Evolutionary conservation across 768 basidiomycete genomes (phyloP).

Genomic region (Boletus insuetus): DNA sequence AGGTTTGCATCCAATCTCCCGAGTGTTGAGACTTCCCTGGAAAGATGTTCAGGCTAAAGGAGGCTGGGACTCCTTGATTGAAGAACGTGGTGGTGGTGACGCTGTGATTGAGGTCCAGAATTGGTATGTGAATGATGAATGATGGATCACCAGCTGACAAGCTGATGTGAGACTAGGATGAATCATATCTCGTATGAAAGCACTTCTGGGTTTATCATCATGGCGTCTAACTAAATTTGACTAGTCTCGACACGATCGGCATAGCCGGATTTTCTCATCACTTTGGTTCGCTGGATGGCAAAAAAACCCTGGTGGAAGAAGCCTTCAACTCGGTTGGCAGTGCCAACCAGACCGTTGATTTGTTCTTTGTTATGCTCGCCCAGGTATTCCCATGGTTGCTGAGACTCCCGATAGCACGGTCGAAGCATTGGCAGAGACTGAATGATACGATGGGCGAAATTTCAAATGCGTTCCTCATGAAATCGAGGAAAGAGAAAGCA

Average conservation of each 20-base stretch:
- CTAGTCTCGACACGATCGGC: slow-evolving; percentile 43
- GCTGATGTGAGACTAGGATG: slow-evolving; percentile 5
- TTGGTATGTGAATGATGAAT: slow-evolving; percentile 33
- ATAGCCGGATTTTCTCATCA: slow-evolving; percentile 46
- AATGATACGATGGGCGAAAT: slow-evolving; percentile 34
- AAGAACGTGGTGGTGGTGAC: slow-evolving; percentile 21
- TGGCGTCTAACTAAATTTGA: background rate
- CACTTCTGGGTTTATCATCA: background rate
- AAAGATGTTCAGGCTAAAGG: slow-evolving; percentile 25
- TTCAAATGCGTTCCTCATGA: slow-evolving; percentile 31
- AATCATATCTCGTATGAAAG: slow-evolving; percentile 38
- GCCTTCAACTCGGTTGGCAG: slow-evolving; percentile 25
- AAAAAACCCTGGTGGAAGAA: slow-evolving; percentile 23
- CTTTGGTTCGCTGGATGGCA: slow-evolving; percentile 41
- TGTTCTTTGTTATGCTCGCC: slow-evolving; percentile 24
- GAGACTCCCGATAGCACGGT: slow-evolving; percentile 31
- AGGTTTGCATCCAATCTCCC: slow-evolving; percentile 29
- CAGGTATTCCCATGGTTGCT: slow-evolving; percentile 30
- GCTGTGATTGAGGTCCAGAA: slow-evolving; percentile 46
- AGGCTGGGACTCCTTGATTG: slow-evolving; percentile 31
- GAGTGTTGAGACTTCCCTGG: background rate
- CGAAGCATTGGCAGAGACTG: slow-evolving; percentile 23
- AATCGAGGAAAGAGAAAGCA: slow-evolving; percentile 33
- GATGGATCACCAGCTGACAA: background rate
- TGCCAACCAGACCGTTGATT: background rate